Percentiles rank a stretch among this genome's conserved stretches.
These are phyloP conservation scores for Stentor coeruleus DNA, from an alignment of 73 alveolate species.

Conservation along the genomic window DNA sequence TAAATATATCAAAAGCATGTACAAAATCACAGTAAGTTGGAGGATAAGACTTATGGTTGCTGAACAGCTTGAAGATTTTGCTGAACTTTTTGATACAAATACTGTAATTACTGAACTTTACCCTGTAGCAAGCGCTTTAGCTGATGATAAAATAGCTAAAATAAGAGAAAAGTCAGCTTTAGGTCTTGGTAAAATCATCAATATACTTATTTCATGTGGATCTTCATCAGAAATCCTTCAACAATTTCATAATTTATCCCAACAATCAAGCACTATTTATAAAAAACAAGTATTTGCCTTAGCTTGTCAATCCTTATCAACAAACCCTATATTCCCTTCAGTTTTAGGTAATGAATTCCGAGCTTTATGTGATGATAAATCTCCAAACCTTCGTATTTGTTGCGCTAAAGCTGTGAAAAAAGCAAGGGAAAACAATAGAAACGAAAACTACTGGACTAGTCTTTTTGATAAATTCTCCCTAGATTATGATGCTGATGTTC, in stretches of 20 bases:
- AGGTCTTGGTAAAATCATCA: neutral
- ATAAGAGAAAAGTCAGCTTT: neutral
- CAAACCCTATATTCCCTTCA: neutral
- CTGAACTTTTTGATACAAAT: neutral
- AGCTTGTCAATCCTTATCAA: neutral
- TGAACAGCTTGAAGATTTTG: neutral
- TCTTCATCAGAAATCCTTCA: neutral
- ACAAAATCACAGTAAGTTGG: neutral
- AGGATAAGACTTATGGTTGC: neutral
- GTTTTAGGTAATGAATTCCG: neutral
- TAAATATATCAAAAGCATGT: neutral
- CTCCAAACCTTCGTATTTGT: neutral
- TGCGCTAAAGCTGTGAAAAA: neutral
- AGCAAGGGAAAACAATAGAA: neutral
- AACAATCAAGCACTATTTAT: neutral
- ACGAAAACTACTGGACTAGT: too few species aligned
- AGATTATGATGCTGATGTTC: conserved; percentile 25
- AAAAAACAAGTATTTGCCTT: neutral
- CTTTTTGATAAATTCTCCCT: neutral
- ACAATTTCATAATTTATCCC: neutral
- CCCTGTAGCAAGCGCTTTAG: neutral
- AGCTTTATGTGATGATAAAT: neutral
- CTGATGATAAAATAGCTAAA: neutral
- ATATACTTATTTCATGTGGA: conserved; percentile 40
- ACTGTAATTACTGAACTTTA: neutral